A percentile compares a stretch with the other conserved stretches of the same genome.
Evolutionary conservation across 768 basidiomycete species (phyloP).

Genomic region (Boletus subparvulus): DNA sequence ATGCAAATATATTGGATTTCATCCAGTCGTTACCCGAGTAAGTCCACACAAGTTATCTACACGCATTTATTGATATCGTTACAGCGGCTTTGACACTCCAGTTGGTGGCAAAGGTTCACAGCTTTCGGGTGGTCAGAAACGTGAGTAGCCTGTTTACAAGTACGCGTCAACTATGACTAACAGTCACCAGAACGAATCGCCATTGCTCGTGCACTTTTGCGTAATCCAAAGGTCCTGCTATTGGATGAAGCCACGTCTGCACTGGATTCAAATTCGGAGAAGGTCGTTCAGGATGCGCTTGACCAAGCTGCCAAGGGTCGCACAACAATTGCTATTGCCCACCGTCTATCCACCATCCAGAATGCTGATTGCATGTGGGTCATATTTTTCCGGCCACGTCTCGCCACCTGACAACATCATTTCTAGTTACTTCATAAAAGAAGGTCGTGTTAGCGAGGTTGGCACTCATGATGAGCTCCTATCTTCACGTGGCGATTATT

Average conservation of each 20-base stretch:
- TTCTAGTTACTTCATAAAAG: constrained; percentile 82
- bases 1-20: constrained; percentile 92
- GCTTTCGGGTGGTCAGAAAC: constrained; percentile 86
- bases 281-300: constrained; percentile 91
- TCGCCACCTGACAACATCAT: not conserved
- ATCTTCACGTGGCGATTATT: constrained; percentile 64
- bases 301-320: constrained; percentile 91
- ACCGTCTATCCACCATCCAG: constrained; percentile 90
- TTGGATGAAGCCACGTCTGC: constrained; percentile 92
- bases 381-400: not conserved
- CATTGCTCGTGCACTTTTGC: constrained; percentile 88
- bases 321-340: constrained; percentile 94
- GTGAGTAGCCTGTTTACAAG: constrained; percentile 38
- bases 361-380: constrained; percentile 86
- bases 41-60: constrained; percentile 24
- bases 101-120: constrained; percentile 91
- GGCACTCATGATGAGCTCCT: constrained; percentile 88
- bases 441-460: constrained; percentile 79
- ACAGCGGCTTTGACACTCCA: constrained; percentile 85
- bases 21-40: constrained; percentile 83
- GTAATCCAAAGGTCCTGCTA: constrained; percentile 85
- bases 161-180: not conserved
- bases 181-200: constrained; percentile 56
- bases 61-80: constrained; percentile 9
- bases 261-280: constrained; percentile 87